Evolutionary conservation across 371 early-diverging fungal species (phyloP).

Genomic region (Mucor irregularis): DNA sequence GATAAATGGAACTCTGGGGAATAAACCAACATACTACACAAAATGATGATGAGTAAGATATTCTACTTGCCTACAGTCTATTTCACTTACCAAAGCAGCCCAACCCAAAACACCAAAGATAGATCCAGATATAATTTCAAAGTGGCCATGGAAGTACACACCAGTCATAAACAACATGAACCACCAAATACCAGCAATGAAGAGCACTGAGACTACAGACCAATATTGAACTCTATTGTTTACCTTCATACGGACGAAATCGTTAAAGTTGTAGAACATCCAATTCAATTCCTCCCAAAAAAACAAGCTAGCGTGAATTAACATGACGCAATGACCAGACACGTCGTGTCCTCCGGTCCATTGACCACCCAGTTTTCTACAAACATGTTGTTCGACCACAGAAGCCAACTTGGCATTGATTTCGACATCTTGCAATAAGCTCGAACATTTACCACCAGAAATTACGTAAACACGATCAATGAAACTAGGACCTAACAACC

Average conservation of each 20-base stretch:
- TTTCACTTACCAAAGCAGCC: constrained; percentile 48
- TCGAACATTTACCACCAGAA: constrained; percentile 68
- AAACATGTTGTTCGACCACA: constrained; percentile 42
- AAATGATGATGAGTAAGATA: not conserved
- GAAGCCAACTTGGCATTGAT: constrained; percentile 1
- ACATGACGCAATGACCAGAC: constrained; percentile 87
- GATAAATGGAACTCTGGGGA: constrained; percentile 29
- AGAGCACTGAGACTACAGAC: constrained; percentile 34
- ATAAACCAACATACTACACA: constrained; percentile 39
- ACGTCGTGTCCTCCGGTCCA: constrained; percentile 85
- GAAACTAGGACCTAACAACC: constrained; percentile 80
- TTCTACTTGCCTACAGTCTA: not conserved
- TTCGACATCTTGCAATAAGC: constrained; percentile 14
- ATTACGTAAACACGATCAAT: constrained; percentile 76
- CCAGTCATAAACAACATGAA: constrained; percentile 78
- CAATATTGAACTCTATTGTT: constrained; percentile 23
- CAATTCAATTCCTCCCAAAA: constrained; percentile 71
- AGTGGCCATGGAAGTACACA: constrained; percentile 78
- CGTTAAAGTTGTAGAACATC: constrained; percentile 28
- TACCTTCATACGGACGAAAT: constrained; percentile 19
- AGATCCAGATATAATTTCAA: constrained; percentile 72
- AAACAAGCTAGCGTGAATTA: constrained; percentile 82
- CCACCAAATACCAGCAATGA: constrained; percentile 63
- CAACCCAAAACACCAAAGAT: constrained; percentile 72
- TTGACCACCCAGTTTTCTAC: constrained; percentile 66